Conservation (phyloP, 495 filamentous ascomycete genomes). For the Neurospora sp. region DNA sequence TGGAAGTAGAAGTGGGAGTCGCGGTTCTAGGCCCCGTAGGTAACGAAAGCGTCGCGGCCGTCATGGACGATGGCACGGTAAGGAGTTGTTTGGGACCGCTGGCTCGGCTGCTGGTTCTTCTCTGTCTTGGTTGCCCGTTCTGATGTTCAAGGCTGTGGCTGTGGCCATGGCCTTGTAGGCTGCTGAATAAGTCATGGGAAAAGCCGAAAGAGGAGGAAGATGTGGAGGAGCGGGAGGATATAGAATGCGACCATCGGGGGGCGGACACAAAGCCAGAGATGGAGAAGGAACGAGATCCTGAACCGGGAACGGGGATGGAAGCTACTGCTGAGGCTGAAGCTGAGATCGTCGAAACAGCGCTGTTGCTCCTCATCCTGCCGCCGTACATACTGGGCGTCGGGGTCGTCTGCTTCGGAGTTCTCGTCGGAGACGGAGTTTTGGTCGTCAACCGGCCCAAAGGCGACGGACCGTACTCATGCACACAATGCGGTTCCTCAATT, state of each 20-base stretch:
- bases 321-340: background rate
- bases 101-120: background rate
- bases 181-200: background rate
- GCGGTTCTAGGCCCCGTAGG: background rate
- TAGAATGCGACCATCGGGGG: background rate
- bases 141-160: background rate
- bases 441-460: slow-evolving; percentile 22
- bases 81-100: background rate
- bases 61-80: background rate
- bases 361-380: slow-evolving; percentile 9
- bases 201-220: background rate
- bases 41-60: background rate
- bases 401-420: background rate
- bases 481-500: slow-evolving; percentile 37
- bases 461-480: slow-evolving; percentile 27
- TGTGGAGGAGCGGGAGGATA: background rate
- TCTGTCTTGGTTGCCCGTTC: background rate
- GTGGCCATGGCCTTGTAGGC: background rate
- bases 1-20: background rate
- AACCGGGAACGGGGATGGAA: background rate
- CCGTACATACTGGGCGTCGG: slow-evolving; percentile 14
- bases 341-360: slow-evolving; percentile 1
- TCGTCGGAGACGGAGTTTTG: slow-evolving; percentile 2
- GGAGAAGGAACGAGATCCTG: background rate
- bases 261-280: background rate